Conservation (phyloP, 768 basidiomycete species). For the Boletales sp. region DNA sequence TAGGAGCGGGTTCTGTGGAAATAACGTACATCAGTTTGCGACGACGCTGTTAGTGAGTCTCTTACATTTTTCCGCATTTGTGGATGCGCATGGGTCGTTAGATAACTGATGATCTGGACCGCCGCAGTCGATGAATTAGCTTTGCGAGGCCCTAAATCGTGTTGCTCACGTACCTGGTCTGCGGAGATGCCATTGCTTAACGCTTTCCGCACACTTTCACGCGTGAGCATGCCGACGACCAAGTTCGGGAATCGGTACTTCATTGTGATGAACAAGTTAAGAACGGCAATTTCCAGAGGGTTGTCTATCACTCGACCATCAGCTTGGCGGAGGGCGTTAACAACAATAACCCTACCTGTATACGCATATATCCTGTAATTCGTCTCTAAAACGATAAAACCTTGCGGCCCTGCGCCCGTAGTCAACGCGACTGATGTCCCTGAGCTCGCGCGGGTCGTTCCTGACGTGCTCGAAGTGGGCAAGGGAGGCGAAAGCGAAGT, state of each 20-base stretch:
- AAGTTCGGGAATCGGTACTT: conserved; percentile 96
- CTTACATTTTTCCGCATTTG: conserved; percentile 95
- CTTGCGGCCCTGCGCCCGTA: conserved; percentile 62
- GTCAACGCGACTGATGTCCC: conserved; percentile 32
- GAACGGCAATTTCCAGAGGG: conserved; percentile 91
- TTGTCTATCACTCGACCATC: conserved; percentile 58
- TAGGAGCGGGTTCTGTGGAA: conserved; percentile 77
- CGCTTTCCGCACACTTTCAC: conserved; percentile 94
- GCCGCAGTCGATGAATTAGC: conserved; percentile 12
- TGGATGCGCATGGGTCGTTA: conserved; percentile 92
- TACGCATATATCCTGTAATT: conserved; percentile 99
- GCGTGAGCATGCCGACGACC: conserved; percentile 92
- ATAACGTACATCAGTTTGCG: conserved; percentile 15
- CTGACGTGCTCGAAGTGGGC: conserved; percentile 46
- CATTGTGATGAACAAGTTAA: conserved; percentile 89
- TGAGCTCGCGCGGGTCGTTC: conserved; percentile 12
- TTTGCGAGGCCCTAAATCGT: conserved; percentile 9
- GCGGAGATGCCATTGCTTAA: conserved; percentile 94
- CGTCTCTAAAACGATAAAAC: conserved; percentile 95
- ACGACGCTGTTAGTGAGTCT: conserved; percentile 6
- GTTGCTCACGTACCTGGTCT: conserved; percentile 66
- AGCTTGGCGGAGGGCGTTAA: conserved; percentile 5
- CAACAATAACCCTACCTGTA: conserved; percentile 57
- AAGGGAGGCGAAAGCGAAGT: conserved; percentile 86
- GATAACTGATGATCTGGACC: conserved; percentile 88